A percentile compares a stretch with the other conserved stretches of the same genome.
These are phyloP conservation scores for Ilex paraguariensis DNA, from an alignment of 305 asterid genomes.

Conservation along the genomic window DNA sequence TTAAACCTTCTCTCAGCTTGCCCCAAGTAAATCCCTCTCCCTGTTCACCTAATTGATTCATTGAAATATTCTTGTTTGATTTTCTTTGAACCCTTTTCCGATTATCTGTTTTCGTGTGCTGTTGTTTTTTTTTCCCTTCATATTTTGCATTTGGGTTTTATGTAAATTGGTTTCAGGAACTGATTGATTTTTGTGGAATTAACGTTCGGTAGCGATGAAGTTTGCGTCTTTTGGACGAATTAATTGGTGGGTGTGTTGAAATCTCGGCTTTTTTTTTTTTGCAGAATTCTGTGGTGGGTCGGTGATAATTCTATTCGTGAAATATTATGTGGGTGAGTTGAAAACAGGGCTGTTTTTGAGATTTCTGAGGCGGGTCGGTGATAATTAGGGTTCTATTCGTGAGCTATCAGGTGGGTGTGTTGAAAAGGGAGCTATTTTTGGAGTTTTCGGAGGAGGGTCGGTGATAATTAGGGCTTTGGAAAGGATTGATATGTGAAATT, in stretches of 20 bases:
- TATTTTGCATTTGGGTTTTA: not conserved
- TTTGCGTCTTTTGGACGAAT: constrained; percentile 11
- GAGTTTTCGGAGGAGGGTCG: not conserved
- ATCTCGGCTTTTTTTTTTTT: not conserved
- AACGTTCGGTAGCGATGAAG: constrained; percentile 1
- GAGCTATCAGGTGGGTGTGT: not conserved
- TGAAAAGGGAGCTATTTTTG: not conserved
- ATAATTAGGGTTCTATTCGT: not conserved
- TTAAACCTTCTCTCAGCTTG: constrained; percentile 12
- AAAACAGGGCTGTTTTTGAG: not conserved
- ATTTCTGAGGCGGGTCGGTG: not conserved
- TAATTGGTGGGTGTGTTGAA: constrained; percentile 7
- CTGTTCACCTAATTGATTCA: constrained; percentile 7
- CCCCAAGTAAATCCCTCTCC: constrained; percentile 14
- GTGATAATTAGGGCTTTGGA: not conserved
- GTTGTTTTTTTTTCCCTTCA: not conserved
- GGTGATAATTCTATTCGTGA: not conserved
- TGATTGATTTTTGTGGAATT: not conserved
- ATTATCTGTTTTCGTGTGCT: not conserved
- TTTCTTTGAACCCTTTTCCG: not conserved
- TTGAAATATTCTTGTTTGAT: not conserved
- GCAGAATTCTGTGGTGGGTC: not conserved
- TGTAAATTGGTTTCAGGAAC: not conserved
- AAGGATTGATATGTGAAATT: not conserved
- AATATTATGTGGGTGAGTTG: not conserved